Conservation (phyloP, 768 basidiomycete genomes). For the Ramaria sp. region DNA sequence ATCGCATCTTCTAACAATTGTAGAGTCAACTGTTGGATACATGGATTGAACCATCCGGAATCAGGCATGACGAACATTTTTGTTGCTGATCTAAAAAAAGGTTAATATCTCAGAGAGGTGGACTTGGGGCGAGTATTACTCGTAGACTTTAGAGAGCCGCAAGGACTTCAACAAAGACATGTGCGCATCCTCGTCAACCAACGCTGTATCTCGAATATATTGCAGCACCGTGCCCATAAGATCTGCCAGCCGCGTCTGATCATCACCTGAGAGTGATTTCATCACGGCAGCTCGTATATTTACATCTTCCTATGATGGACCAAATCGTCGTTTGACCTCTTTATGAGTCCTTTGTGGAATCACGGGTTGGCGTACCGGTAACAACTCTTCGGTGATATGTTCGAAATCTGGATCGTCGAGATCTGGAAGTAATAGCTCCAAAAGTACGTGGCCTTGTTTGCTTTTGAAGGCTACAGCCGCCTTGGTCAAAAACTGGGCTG, state of each 20-base stretch:
- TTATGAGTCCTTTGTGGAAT: background rate
- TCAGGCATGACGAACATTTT: constrained; percentile 8
- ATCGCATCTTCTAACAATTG: constrained; percentile 2
- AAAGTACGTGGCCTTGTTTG: background rate
- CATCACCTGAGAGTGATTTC: background rate
- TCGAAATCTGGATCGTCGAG: background rate
- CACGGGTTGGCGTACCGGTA: constrained; percentile 3
- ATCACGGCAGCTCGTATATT: constrained; percentile 1
- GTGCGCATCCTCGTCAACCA: background rate
- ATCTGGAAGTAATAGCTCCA: background rate
- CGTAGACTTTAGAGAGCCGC: constrained; percentile 5
- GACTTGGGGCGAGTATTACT: background rate
- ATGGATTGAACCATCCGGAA: constrained; percentile 8
- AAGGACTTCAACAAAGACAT: constrained; percentile 1
- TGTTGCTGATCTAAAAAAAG: background rate
- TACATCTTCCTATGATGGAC: background rate
- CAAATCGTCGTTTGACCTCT: background rate
- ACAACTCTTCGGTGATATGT: background rate
- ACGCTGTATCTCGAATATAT: constrained; percentile 3
- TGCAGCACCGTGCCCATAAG: constrained; percentile 9
- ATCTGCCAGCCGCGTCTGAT: constrained; percentile 8
- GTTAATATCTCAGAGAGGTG: background rate
- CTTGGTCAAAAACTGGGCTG: constrained; percentile 1
- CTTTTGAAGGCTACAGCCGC: constrained; percentile 3
- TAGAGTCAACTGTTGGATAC: constrained; percentile 3